Percentiles rank a stretch among this genome's conserved stretches.
These are phyloP conservation scores for Cupressus sempervirens DNA, from an alignment of 75 land plant genomes.

Conservation along the genomic window DNA sequence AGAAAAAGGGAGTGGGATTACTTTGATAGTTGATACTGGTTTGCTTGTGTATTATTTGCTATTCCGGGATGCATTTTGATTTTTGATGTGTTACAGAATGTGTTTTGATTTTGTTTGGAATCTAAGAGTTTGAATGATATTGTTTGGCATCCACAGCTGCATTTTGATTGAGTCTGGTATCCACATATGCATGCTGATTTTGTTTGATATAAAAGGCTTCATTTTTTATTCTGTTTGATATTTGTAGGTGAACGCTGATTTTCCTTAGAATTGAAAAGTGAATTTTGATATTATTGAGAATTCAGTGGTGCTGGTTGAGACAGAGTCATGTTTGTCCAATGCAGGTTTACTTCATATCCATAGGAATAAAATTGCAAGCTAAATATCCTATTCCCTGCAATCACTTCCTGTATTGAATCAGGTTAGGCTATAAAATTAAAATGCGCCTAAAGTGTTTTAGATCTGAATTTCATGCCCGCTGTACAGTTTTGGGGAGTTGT, in stretches of 20 bases:
- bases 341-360: no score
- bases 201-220: no score
- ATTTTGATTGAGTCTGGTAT: no score
- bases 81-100: not conserved
- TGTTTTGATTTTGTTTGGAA: not conserved
- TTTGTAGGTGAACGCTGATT: not conserved
- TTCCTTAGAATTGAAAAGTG: not conserved
- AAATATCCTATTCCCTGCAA: not conserved
- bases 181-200: no score
- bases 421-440: not conserved
- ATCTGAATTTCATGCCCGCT: no score
- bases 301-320: not conserved
- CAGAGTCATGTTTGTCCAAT: no score
- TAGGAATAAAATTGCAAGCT: not conserved
- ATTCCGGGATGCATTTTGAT: not conserved
- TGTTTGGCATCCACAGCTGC: not conserved
- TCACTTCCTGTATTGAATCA: not conserved
- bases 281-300: not conserved
- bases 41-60: not conserved
- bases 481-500: not conserved
- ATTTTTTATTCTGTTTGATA: not conserved
- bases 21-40: not conserved
- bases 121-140: not conserved
- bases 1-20: not conserved
- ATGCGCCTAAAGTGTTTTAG: not conserved